These are phyloP conservation scores for Cardamine occulta DNA, from an alignment of 345 rosid species.

Conservation along the genomic window DNA sequence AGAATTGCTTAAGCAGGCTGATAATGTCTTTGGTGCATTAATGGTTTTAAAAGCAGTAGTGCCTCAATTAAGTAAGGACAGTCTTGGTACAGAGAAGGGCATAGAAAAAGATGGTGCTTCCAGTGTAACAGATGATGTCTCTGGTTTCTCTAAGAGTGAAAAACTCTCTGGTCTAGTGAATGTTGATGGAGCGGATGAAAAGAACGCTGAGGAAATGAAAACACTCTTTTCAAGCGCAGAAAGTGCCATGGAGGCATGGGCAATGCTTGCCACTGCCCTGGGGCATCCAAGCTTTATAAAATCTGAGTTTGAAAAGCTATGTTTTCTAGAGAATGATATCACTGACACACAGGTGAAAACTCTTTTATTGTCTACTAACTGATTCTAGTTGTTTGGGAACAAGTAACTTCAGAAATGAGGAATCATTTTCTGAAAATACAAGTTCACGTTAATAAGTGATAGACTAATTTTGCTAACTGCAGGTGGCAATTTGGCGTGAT, in stretches of 20 bases:
- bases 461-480: conserved; percentile 43
- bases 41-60: conserved; percentile 82
- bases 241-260: conserved; percentile 99
- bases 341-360: conserved; percentile 86
- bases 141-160: conserved; percentile 41
- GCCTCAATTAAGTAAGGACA: conserved; percentile 69
- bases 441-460: background rate
- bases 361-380: conserved; percentile 23
- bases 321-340: conserved; percentile 78
- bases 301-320: conserved; percentile 95
- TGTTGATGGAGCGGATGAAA: conserved; percentile 54
- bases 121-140: conserved; percentile 34
- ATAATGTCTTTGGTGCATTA: conserved; percentile 83
- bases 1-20: conserved; percentile 83
- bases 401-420: conserved; percentile 10
- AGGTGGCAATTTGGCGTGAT: conserved; percentile 99
- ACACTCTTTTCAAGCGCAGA: conserved; percentile 82
- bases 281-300: conserved; percentile 96
- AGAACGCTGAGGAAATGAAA: conserved; percentile 88
- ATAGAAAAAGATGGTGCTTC: conserved; percentile 27
- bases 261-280: conserved; percentile 92
- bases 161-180: conserved; percentile 50
- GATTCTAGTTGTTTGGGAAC: conserved; percentile 1
- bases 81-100: conserved; percentile 39
- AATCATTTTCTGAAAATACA: conserved; percentile 4